phyloP scores from a whole-genome alignment of 176 grass and related monocot genomes.

The Alopecurus myosuroides region DNA sequence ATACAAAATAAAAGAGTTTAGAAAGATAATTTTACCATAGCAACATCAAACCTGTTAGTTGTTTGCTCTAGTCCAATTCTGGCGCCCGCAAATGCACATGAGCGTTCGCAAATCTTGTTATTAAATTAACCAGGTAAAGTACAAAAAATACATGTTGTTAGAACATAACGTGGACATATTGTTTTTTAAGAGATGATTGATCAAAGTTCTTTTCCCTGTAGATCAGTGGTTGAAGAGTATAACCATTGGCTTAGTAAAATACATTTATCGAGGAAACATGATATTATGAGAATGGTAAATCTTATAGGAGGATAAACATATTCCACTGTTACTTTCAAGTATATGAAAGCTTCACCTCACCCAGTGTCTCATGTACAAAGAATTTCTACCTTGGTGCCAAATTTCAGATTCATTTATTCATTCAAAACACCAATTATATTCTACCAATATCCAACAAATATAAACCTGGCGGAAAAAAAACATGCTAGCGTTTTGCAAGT shows the following conservation, averaged over 20 bases:
- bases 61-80: too few relatives aligned
- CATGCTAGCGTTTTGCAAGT: not conserved
- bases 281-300: not conserved
- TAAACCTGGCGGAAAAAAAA: not conserved
- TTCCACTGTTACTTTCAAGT: not conserved
- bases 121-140: too few relatives aligned
- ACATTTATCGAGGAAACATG: not conserved
- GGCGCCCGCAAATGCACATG: too few relatives aligned
- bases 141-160: too few relatives aligned
- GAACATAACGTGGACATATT: too few relatives aligned
- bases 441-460: not conserved
- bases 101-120: too few relatives aligned
- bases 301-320: not conserved
- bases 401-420: not conserved
- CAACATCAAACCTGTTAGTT: too few relatives aligned
- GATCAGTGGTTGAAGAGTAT: constrained; percentile 95
- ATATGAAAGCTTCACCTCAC: not conserved
- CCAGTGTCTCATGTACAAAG: not conserved
- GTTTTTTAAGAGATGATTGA: too few relatives aligned
- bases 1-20: too few relatives aligned
- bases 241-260: constrained; percentile 96
- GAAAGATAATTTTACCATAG: too few relatives aligned
- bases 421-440: not conserved
- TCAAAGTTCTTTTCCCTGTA: constrained; percentile 23
- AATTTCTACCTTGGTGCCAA: not conserved